These are phyloP conservation scores for Ceratopteris richardii DNA, from an alignment of 75 land plant genomes.

Conservation along the genomic window DNA sequence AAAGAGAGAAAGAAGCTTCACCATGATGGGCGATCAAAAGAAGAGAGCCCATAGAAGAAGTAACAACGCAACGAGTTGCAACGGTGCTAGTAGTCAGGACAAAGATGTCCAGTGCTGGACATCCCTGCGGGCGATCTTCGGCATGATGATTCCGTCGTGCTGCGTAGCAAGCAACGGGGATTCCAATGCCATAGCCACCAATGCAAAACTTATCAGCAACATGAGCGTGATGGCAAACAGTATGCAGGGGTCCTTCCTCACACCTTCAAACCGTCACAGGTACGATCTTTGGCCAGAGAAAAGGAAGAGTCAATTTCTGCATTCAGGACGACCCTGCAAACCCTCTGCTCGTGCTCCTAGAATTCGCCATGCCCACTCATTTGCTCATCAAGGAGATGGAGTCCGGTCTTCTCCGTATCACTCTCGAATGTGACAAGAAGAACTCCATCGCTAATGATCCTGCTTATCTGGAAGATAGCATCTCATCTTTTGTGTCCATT, in stretches of 20 bases:
- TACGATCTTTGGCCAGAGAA: constrained; percentile 45
- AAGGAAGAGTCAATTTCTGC: constrained; percentile 50
- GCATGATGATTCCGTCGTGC: constrained; percentile 1
- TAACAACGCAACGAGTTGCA: not conserved
- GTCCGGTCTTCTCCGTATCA: constrained; percentile 41
- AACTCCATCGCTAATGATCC: no score
- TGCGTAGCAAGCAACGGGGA: constrained; percentile 3
- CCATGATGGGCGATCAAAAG: no score
- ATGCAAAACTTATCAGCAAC: not conserved
- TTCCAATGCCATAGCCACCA: not conserved
- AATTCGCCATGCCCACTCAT: constrained; percentile 48
- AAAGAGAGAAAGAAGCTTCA: no score
- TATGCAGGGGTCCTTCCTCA: not conserved
- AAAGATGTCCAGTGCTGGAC: constrained; percentile 2
- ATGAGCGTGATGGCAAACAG: constrained; percentile 13
- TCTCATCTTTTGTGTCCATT: constrained; percentile 8
- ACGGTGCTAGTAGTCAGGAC: not conserved
- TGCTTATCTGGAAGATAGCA: not conserved
- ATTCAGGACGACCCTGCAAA: constrained; percentile 42
- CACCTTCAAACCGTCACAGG: constrained; percentile 18
- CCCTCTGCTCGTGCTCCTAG: constrained; percentile 41
- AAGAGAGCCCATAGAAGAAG: no score
- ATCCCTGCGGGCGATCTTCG: constrained; percentile 9
- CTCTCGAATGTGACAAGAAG: constrained; percentile 35
- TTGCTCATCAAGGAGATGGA: constrained; percentile 46